Evolutionary conservation across 1,139 yeast species (phyloP).

Genomic region (Candida sojae): DNA sequence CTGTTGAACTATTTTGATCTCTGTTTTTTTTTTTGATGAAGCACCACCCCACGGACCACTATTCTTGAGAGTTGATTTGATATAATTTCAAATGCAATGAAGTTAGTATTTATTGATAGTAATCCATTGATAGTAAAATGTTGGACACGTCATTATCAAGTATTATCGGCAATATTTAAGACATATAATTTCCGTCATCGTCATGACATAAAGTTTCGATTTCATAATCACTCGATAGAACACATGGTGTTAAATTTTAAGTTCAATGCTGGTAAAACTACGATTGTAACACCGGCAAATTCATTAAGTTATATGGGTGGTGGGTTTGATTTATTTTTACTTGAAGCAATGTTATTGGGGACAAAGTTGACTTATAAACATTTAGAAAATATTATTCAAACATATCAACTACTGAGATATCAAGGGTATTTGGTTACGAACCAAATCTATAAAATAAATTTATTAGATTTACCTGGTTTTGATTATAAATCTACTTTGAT

Average conservation of each 20-base stretch:
- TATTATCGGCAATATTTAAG: slow-evolving; percentile 6
- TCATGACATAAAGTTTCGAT: slow-evolving; percentile 7
- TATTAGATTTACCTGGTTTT: slow-evolving; percentile 9
- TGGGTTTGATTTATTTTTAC: slow-evolving; percentile 27
- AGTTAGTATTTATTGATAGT: slow-evolving; percentile 13
- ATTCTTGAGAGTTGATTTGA: neutral
- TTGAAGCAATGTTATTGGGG: slow-evolving; percentile 17
- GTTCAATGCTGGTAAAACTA: slow-evolving; percentile 6
- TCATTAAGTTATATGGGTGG: slow-evolving; percentile 29
- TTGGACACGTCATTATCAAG: slow-evolving; percentile 14
- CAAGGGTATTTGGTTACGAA: slow-evolving; percentile 23
- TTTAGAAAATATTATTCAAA: slow-evolving; percentile 19
- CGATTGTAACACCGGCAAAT: slow-evolving; percentile 26
- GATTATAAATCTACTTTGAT: slow-evolving; percentile 10
- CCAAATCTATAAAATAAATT: slow-evolving; percentile 16
- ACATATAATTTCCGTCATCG: slow-evolving; percentile 5
- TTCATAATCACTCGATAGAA: slow-evolving; percentile 12
- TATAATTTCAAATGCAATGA: slow-evolving; percentile 4
- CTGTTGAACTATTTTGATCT: neutral
- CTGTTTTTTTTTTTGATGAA: too few species aligned
- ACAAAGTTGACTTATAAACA: slow-evolving; percentile 12
- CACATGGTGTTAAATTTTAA: slow-evolving; percentile 6
- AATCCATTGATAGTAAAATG: slow-evolving; percentile 14
- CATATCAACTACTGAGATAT: slow-evolving; percentile 13
- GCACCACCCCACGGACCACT: too few species aligned